phyloP scores from a whole-genome alignment of 495 filamentous ascomycete genomes.

The Penicillium salamii region DNA sequence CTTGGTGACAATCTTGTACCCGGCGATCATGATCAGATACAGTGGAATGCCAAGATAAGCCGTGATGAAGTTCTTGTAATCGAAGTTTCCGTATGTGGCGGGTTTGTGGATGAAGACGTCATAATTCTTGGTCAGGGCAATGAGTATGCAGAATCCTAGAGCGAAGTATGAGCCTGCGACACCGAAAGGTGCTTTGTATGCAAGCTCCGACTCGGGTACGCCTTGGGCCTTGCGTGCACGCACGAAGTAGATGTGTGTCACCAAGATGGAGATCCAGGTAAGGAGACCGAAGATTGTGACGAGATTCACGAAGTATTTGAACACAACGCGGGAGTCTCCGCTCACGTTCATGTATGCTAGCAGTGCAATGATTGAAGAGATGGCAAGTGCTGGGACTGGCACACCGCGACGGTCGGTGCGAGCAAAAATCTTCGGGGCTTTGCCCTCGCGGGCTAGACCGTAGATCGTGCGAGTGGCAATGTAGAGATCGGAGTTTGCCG shows the following conservation, averaged over 20 bases:
- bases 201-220: constrained; percentile 54
- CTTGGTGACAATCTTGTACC: constrained; percentile 49
- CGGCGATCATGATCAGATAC: constrained; percentile 61
- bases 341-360: constrained; percentile 69
- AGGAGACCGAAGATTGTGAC: constrained; percentile 70
- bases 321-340: constrained; percentile 57
- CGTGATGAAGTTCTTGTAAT: constrained; percentile 66
- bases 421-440: constrained; percentile 63
- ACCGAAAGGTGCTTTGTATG: constrained; percentile 65
- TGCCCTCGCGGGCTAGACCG: constrained; percentile 64
- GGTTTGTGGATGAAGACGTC: constrained; percentile 52
- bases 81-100: constrained; percentile 43
- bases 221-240: constrained; percentile 63
- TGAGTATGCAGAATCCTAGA: constrained; percentile 59
- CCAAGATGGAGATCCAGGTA: constrained; percentile 71
- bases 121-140: constrained; percentile 67
- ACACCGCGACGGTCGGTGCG: constrained; percentile 65
- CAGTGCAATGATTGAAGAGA: constrained; percentile 54
- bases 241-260: constrained; percentile 71
- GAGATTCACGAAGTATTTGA: constrained; percentile 75
- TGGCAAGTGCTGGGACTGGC: constrained; percentile 58
- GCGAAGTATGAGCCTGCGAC: constrained; percentile 58
- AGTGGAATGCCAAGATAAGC: constrained; percentile 70
- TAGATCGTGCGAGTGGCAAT: constrained; percentile 72
- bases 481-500: constrained; percentile 62